These are phyloP conservation scores for Synchytrium microbalum DNA, from an alignment of 371 early-diverging fungal species.

Conservation along the genomic window DNA sequence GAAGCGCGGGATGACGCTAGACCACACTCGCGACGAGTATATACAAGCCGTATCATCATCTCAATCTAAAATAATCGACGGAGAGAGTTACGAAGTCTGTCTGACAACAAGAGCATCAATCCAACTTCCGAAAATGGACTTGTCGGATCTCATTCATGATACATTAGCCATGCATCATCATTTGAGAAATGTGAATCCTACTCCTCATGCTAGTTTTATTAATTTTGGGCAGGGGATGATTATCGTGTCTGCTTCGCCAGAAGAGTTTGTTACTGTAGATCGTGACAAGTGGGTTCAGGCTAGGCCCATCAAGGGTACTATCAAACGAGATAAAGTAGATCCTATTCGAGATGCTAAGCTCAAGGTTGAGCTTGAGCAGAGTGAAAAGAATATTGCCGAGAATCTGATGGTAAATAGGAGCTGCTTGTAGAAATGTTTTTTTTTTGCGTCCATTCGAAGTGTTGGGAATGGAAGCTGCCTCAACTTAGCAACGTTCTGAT, in stretches of 20 bases:
- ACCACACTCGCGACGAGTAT: conserved; percentile 40
- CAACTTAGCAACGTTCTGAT: conserved; percentile 4
- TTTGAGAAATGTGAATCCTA: conserved; percentile 72
- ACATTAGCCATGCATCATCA: conserved; percentile 43
- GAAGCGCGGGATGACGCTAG: neutral
- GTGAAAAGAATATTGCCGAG: conserved; percentile 89
- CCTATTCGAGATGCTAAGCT: conserved; percentile 40
- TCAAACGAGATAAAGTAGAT: conserved; percentile 28
- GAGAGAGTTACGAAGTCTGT: conserved; percentile 92
- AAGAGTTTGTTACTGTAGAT: conserved; percentile 67
- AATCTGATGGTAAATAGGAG: conserved; percentile 76
- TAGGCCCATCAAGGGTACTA: conserved; percentile 96
- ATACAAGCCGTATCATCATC: conserved; percentile 55
- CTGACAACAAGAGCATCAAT: conserved; percentile 58
- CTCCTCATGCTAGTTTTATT: conserved; percentile 78
- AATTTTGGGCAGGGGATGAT: conserved; percentile 19
- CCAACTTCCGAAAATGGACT: conserved; percentile 23
- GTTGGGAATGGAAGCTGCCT: neutral
- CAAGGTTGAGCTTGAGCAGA: conserved; percentile 46
- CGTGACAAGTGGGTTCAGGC: conserved; percentile 59
- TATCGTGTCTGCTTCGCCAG: conserved; percentile 57
- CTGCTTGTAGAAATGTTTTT: conserved; percentile 4
- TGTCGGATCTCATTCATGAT: neutral
- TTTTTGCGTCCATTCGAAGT: neutral
- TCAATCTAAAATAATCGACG: conserved; percentile 61